phyloP scores from a whole-genome alignment of 164 flowering plant species.

The Vitis cinerea region DNA sequence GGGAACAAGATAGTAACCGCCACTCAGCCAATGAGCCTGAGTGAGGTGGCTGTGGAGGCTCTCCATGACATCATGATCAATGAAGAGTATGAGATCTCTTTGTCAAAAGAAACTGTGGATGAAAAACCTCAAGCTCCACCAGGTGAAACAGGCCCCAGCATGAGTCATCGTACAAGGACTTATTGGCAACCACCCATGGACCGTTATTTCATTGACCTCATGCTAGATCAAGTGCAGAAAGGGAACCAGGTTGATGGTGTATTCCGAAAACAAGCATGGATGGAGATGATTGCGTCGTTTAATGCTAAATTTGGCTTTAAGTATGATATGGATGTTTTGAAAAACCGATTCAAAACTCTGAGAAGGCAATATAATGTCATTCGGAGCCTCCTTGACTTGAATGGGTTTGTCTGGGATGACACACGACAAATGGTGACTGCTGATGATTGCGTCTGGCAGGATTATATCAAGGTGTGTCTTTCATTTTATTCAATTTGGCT shows the following conservation, averaged over 20 bases:
- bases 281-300: slow-evolving; percentile 44
- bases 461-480: slow-evolving; percentile 50
- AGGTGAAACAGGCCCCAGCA: background rate
- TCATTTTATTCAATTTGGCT: background rate
- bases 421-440: slow-evolving; percentile 64
- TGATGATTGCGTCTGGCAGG: slow-evolving; percentile 61
- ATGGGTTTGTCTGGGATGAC: slow-evolving; percentile 62
- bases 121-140: slow-evolving; percentile 9
- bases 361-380: slow-evolving; percentile 54
- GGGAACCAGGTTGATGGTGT: slow-evolving; percentile 54
- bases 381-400: slow-evolving; percentile 43
- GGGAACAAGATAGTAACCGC: slow-evolving; percentile 3
- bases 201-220: slow-evolving; percentile 56
- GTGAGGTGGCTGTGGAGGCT: slow-evolving; percentile 12
- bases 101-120: slow-evolving; percentile 14
- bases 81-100: slow-evolving; percentile 27
- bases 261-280: slow-evolving; percentile 57
- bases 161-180: slow-evolving; percentile 41
- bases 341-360: slow-evolving; percentile 61
- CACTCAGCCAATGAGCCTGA: slow-evolving; percentile 1
- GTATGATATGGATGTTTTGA: slow-evolving; percentile 42
- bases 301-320: slow-evolving; percentile 50
- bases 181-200: slow-evolving; percentile 70
- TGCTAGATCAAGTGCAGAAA: slow-evolving; percentile 56
- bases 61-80: slow-evolving; percentile 30